Conservation (phyloP, 1,284 basidiomycete species). For the Ceratobasidium sp. region DNA sequence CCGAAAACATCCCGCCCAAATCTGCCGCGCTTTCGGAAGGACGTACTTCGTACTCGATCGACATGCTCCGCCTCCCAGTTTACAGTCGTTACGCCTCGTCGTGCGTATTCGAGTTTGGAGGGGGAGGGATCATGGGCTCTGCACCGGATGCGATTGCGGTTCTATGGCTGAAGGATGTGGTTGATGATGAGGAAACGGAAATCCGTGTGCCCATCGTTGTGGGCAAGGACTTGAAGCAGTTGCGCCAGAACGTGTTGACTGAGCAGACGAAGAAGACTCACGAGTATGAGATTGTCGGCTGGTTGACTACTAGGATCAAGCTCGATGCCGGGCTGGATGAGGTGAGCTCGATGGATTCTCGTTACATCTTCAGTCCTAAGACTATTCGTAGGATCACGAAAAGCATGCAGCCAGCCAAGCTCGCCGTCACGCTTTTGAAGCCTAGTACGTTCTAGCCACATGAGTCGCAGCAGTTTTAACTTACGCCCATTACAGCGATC, state of each 20-base stretch:
- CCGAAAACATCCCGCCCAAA: slow-evolving; percentile 55
- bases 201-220: slow-evolving; percentile 54
- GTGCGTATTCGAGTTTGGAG: slow-evolving; percentile 66
- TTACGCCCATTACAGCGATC: slow-evolving; percentile 48
- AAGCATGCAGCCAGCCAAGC: slow-evolving; percentile 46
- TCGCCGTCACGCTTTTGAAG: slow-evolving; percentile 55
- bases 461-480: neutral
- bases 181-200: slow-evolving; percentile 60
- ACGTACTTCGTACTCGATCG: slow-evolving; percentile 56
- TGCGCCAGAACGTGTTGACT: slow-evolving; percentile 66
- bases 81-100: slow-evolving; percentile 69
- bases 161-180: slow-evolving; percentile 70
- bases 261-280: slow-evolving; percentile 64
- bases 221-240: slow-evolving; percentile 49
- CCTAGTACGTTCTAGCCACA: slow-evolving; percentile 48
- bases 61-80: slow-evolving; percentile 63
- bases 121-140: slow-evolving; percentile 55
- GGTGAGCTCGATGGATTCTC: slow-evolving; percentile 48
- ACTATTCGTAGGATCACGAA: slow-evolving; percentile 46
- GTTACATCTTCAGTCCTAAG: slow-evolving; percentile 53
- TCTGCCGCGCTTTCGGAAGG: slow-evolving; percentile 49
- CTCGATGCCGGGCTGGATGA: slow-evolving; percentile 57
- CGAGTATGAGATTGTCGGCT: slow-evolving; percentile 60
- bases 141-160: slow-evolving; percentile 65
- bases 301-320: slow-evolving; percentile 52